Evolutionary conservation across 169 alveolate genomes (phyloP).

Genomic region (Theileria annulata): DNA sequence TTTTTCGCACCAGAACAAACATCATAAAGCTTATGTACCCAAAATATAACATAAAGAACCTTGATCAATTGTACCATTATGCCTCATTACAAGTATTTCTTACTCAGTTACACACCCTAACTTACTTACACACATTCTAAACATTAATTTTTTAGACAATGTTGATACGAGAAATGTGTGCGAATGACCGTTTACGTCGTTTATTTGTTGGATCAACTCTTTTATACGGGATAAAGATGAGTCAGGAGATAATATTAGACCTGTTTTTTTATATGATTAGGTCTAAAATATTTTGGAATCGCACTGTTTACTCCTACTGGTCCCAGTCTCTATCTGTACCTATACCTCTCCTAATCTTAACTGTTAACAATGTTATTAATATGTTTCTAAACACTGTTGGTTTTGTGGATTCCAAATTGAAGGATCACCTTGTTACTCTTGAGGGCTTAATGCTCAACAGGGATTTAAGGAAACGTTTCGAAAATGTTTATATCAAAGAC

Average conservation of each 20-base stretch:
- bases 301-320: constrained; percentile 52
- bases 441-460: constrained; percentile 54
- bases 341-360: constrained; percentile 35
- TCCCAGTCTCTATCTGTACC: constrained; percentile 57
- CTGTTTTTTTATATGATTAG: constrained; percentile 26
- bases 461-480: constrained; percentile 15
- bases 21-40: constrained; percentile 45
- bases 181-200: constrained; percentile 11
- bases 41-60: constrained; percentile 4
- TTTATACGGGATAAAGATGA: constrained; percentile 9
- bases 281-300: constrained; percentile 48
- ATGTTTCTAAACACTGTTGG: neutral
- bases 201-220: constrained; percentile 2
- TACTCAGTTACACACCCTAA: constrained; percentile 10
- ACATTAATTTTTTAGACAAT: constrained; percentile 30
- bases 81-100: constrained; percentile 56
- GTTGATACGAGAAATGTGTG: constrained; percentile 20
- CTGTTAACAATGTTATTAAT: constrained; percentile 32
- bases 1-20: constrained; percentile 25
- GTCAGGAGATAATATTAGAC: constrained; percentile 38
- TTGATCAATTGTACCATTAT: constrained; percentile 44
- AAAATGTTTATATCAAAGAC: constrained; percentile 31
- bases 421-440: constrained; percentile 8
- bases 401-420: constrained; percentile 32
- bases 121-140: neutral